A percentile compares a stretch with the other conserved stretches of the same genome.
Evolutionary conservation across 2,329 filamentous ascomycete species (phyloP).

Genomic region (Penicillium decumbens): DNA sequence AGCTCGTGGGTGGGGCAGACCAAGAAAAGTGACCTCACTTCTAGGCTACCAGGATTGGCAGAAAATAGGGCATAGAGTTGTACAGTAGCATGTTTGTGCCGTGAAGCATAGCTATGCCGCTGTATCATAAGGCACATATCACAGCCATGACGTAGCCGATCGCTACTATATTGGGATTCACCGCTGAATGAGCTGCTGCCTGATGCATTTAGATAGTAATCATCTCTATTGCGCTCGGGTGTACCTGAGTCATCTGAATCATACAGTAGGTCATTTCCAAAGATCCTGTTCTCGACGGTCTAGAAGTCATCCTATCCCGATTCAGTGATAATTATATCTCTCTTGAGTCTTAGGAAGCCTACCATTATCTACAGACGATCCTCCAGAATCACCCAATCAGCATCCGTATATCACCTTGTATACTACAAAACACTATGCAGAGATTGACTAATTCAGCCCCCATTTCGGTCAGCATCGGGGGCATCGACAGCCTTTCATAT

Average conservation of each 20-base stretch:
- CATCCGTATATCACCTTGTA: neutral
- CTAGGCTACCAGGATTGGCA: neutral
- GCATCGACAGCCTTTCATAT: constrained; percentile 8
- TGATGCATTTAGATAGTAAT: neutral
- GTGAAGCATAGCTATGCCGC: neutral
- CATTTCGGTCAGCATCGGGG: constrained; percentile 4
- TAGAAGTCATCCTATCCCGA: neutral
- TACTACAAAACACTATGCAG: neutral
- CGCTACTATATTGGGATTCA: constrained; percentile 14
- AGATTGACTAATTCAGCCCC: constrained; percentile 2
- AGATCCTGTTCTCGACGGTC: neutral
- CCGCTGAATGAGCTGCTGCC: constrained; percentile 4
- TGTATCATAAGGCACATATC: neutral
- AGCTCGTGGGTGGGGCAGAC: neutral
- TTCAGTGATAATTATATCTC: neutral
- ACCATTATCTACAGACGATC: neutral
- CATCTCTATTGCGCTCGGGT: neutral
- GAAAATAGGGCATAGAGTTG: neutral
- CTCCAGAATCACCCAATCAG: neutral
- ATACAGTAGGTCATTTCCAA: neutral
- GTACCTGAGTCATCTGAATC: neutral
- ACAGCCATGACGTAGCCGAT: constrained; percentile 21
- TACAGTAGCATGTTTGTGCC: neutral
- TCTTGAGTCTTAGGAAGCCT: neutral
- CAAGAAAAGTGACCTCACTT: constrained; percentile 10